Base-by-base conservation (phyloP, 805 yeast genomes). In the Ogataea thermomethanolica region DNA sequence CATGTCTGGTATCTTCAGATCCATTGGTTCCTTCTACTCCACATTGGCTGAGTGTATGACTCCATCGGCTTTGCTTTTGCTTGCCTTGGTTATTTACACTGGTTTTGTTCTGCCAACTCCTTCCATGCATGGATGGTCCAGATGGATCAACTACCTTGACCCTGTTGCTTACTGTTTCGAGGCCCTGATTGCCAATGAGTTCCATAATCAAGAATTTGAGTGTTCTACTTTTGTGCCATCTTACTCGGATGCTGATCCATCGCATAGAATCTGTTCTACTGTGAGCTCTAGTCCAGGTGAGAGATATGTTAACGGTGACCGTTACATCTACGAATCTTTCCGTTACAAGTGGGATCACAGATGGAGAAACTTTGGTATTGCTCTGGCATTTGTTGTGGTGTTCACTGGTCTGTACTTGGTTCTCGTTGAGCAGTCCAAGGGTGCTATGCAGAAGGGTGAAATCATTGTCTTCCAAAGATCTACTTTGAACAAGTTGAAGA, bases 281-380 rank as follows among this genome's bases (percentile, higher is more conserved):
- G 73, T 73, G 23, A 89, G 91, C 28, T 67, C 90, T 9, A 49
- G 51, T 2, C 65, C 79, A 1, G 93, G 95, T 29, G 54, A 58
- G 15, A 42, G 55, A 10, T 48, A 48, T 35, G 85, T 86, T 33
- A 53, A 59, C 24, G 95, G 95, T 50, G 76, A 79, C 48, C 61
- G 58, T 25, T 86, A 82, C 54, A 48, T 86, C 41, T 46, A 45
- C 7, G 59, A 49, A 10, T 58, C 80, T 11, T 86, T 60, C 61
- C 56, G 61, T 30, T 87, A 81, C 66, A 58, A 54, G 32, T 70
- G 68, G 51, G 44, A 61, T 17, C 84, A 86, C 61, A 74, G 74
- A 38, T 87, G 95, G 95, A 78, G 95, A 66, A 83, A 87, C 56
- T 74, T 81, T 47, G 95, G 90, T 58, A 81, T 85, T 48, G 59